phyloP scores from a whole-genome alignment of 495 filamentous ascomycete species.

The Glonium stellatum region DNA sequence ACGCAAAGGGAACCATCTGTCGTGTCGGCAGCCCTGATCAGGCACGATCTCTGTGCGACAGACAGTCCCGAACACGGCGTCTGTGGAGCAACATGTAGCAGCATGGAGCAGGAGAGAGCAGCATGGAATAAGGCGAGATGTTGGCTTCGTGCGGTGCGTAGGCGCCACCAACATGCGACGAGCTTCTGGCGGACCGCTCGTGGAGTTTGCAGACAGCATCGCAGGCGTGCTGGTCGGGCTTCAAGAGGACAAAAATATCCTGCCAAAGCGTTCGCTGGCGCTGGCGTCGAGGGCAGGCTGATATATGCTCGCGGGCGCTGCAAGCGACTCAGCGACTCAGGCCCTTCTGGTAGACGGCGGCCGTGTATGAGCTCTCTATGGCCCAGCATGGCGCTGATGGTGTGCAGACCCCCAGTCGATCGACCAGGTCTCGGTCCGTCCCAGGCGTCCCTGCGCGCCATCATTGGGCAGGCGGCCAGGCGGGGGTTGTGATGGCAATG shows the following conservation, averaged over 20 bases:
- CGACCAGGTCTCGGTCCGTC: conserved; percentile 8
- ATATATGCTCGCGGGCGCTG: not conserved
- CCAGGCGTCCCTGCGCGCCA: conserved; percentile 8
- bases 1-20: not conserved
- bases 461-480: conserved; percentile 7
- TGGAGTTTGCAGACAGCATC: not conserved
- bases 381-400: not conserved
- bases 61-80: conserved; percentile 9
- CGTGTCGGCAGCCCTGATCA: conserved; percentile 1
- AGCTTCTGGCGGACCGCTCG: too few relatives aligned
- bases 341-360: too few relatives aligned
- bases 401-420: not conserved
- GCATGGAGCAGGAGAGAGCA: too few relatives aligned
- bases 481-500: conserved; percentile 10
- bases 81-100: too few relatives aligned
- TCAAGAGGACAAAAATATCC: not conserved
- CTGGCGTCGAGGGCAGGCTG: not conserved
- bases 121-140: not conserved
- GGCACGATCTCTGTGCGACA: conserved; percentile 19
- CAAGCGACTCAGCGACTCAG: not conserved
- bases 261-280: not conserved
- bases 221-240: not conserved
- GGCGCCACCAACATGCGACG: not conserved
- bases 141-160: not conserved
- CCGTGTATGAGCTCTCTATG: too few relatives aligned